Percentiles rank a stretch among this genome's conserved stretches.
Evolutionary conservation across 331 rosid species (phyloP).

Genomic region (Malus hybrid): DNA sequence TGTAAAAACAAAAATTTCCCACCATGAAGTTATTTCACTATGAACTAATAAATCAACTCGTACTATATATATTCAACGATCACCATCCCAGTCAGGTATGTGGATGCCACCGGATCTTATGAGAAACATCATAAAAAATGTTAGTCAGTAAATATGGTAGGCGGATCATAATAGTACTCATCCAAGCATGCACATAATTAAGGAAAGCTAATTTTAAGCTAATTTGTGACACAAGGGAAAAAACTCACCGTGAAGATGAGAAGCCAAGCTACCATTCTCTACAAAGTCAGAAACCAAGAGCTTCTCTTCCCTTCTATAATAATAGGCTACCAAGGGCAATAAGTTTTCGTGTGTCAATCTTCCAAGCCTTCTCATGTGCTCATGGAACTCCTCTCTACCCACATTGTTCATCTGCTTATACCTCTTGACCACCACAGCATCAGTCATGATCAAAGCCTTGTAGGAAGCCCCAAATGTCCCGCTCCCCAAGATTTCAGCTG

Average conservation of each 20-base stretch:
- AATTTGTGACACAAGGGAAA: neutral
- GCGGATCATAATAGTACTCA: too few species aligned
- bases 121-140: too few species aligned
- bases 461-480: constrained; percentile 83
- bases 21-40: neutral
- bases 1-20: neutral
- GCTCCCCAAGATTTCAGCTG: constrained; percentile 88
- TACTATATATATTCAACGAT: neutral
- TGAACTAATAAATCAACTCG: neutral
- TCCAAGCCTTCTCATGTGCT: constrained; percentile 79
- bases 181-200: neutral
- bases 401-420: constrained; percentile 81
- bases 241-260: constrained; percentile 65
- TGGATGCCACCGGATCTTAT: neutral
- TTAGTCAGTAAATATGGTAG: too few species aligned
- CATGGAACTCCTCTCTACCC: constrained; percentile 66
- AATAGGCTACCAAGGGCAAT: constrained; percentile 65
- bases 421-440: constrained; percentile 66
- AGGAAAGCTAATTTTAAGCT: neutral
- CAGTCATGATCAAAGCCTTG: constrained; percentile 42
- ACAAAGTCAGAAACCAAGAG: constrained; percentile 62
- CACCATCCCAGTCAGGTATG: neutral
- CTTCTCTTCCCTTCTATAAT: constrained; percentile 80
- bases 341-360: constrained; percentile 57
- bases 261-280: constrained; percentile 64